Base-by-base conservation (phyloP, 345 rosid species). In the Boechera retrofracta region DNA sequence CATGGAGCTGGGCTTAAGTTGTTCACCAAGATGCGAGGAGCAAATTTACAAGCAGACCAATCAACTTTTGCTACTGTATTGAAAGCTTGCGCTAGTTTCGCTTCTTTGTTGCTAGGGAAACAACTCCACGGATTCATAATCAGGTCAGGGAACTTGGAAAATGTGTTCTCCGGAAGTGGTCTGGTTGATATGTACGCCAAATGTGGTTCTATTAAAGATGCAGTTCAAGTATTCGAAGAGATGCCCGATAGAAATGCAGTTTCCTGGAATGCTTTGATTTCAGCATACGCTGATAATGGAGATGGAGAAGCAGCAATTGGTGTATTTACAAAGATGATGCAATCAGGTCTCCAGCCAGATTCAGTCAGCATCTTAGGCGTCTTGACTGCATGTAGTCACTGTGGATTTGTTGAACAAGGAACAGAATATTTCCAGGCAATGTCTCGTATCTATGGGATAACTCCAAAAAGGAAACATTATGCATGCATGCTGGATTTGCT, bases 111-210 rank as follows among this genome's bases (percentile, higher is more conserved):
- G 10, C 55, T 92, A 38, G 97, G 98, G 64, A 84, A 77, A 76
- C 92, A 90, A 77, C 68, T 92, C 69, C 93, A 94, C 57, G 88
- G 86, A 1, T 83, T 69, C 66, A 79, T 90, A 28, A 81, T 90
- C 67, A 86, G 87, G 79, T 84, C 88, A 21, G 97, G 98, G 51
- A 89, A 85, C 77, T 77, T 81, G 80, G 74, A 89, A 42, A 90
- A 85, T 67, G 91, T 94, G 42, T 94, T 81, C 75, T 86, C 90
- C 0, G 93, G 90, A 41, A 84, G 89, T 75, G 93, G 93, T 57
- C 86, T 92, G 16, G 77, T 94, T 58, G 93, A 90, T 76, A 86
- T 86, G 89, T 94, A 94, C 55, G 97, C 97, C 51, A 94, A 90
- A 80, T 91, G 93, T 74, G 97, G 97, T 41, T 91, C 93, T 44